Percentiles rank a stretch among this genome's conserved stretches.
These are phyloP conservation scores for Dryas integrifolia DNA, from an alignment of 331 rosid genomes.

Conservation along the genomic window DNA sequence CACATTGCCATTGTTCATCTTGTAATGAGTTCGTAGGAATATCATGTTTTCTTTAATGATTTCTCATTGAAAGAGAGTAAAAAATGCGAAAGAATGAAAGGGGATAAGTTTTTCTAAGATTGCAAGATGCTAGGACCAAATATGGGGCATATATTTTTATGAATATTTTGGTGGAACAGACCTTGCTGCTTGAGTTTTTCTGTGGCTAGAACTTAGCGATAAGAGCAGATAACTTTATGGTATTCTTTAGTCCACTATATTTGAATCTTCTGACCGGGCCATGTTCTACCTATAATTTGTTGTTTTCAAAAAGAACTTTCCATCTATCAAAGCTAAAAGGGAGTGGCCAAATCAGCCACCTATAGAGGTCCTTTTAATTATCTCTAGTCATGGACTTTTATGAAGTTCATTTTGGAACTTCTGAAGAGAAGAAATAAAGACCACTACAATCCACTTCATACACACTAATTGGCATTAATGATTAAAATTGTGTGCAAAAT, in stretches of 20 bases:
- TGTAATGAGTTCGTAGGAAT: not conserved
- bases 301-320: constrained; percentile 3
- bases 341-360: constrained; percentile 29
- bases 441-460: constrained; percentile 14
- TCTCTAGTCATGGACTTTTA: constrained; percentile 16
- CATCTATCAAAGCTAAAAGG: constrained; percentile 16
- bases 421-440: constrained; percentile 21
- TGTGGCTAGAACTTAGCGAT: constrained; percentile 7
- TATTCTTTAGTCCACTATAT: constrained; percentile 1
- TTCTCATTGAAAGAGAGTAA: constrained; percentile 4
- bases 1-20: too few relatives aligned
- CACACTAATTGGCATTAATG: not conserved
- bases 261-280: constrained; percentile 23
- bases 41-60: not conserved
- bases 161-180: constrained; percentile 1
- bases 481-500: not conserved
- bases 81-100: not conserved
- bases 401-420: constrained; percentile 4
- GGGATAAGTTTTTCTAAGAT: constrained; percentile 20
- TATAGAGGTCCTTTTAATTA: constrained; percentile 24
- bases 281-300: constrained; percentile 3
- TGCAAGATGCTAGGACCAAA: constrained; percentile 17
- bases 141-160: not conserved
- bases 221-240: constrained; percentile 16
- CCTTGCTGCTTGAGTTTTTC: not conserved